A percentile compares a stretch with the other conserved stretches of the same genome.
phyloP scores from a whole-genome alignment of 1,284 basidiomycete genomes.

The Meripilus lineatus region DNA sequence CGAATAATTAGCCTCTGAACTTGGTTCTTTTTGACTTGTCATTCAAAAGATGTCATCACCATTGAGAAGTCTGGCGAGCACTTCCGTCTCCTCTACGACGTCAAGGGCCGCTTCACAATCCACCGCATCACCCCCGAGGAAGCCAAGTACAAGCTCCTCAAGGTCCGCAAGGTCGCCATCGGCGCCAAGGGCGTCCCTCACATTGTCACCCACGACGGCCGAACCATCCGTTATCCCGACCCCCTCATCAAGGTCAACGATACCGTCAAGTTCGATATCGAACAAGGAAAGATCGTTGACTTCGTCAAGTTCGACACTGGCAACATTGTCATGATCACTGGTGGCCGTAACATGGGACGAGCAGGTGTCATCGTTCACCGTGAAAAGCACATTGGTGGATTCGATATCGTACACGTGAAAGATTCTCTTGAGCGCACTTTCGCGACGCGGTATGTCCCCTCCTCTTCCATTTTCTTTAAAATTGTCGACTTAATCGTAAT shows the following conservation, averaged over 20 bases:
- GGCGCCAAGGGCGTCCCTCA: slow-evolving; percentile 94
- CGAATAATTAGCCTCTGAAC: neutral
- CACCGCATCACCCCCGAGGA: slow-evolving; percentile 99
- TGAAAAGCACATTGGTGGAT: slow-evolving; percentile 97
- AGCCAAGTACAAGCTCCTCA: slow-evolving; percentile 96
- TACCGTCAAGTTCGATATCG: slow-evolving; percentile 96
- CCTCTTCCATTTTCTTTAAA: neutral
- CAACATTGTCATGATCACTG: slow-evolving; percentile 97
- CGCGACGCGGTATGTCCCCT: slow-evolving; percentile 77
- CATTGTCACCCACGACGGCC: slow-evolving; percentile 98
- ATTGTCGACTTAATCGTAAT: slow-evolving; percentile 2
- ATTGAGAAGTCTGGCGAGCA: slow-evolving; percentile 99
- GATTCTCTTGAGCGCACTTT: slow-evolving; percentile 95
- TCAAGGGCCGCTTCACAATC: slow-evolving; percentile 99
- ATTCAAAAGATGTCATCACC: slow-evolving; percentile 81
- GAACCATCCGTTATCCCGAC: slow-evolving; percentile 99
- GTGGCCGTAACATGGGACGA: slow-evolving; percentile 99
- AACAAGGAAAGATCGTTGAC: slow-evolving; percentile 92
- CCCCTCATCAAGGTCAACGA: slow-evolving; percentile 96
- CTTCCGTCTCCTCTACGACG: slow-evolving; percentile 99
- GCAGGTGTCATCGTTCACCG: slow-evolving; percentile 93
- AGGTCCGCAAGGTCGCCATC: slow-evolving; percentile 90
- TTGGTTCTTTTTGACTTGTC: slow-evolving; percentile 6
- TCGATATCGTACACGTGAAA: slow-evolving; percentile 97
- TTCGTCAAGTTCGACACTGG: slow-evolving; percentile 97